Evolutionary conservation across 2,329 filamentous ascomycete genomes (phyloP).

Genomic region (Davidsoniella eucalypti): DNA sequence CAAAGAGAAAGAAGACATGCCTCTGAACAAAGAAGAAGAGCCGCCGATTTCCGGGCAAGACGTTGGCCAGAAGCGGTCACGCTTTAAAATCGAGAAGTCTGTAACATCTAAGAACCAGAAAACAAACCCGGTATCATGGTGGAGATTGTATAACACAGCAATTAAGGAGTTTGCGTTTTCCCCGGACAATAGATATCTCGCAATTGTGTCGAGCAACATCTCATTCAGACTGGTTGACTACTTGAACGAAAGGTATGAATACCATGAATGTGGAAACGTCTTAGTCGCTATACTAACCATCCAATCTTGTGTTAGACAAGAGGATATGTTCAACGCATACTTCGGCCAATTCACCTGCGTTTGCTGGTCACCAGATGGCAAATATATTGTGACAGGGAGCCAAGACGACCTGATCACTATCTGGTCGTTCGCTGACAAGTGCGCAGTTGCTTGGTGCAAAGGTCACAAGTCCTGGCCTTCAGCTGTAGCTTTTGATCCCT

Average conservation of each 20-base stretch:
- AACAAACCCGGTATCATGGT: slow-evolving; percentile 76
- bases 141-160: slow-evolving; percentile 81
- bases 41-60: slow-evolving; percentile 16
- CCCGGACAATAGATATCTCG: slow-evolving; percentile 71
- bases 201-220: slow-evolving; percentile 83
- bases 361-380: slow-evolving; percentile 93
- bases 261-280: neutral
- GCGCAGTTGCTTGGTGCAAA: slow-evolving; percentile 79
- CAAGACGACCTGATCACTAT: slow-evolving; percentile 95
- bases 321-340: slow-evolving; percentile 77
- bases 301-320: slow-evolving; percentile 36
- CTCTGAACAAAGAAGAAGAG: slow-evolving; percentile 56
- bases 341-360: slow-evolving; percentile 88
- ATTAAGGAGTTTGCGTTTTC: slow-evolving; percentile 89
- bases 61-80: slow-evolving; percentile 28
- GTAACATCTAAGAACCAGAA: slow-evolving; percentile 91
- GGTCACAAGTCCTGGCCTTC: slow-evolving; percentile 95
- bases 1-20: slow-evolving; percentile 85
- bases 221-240: slow-evolving; percentile 83
- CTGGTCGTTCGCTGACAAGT: slow-evolving; percentile 73
- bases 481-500: slow-evolving; percentile 84
- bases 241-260: slow-evolving; percentile 62
- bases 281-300: neutral
- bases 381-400: slow-evolving; percentile 86
- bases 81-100: slow-evolving; percentile 61